These are phyloP conservation scores for Myriangium duriaei DNA, from an alignment of 2,329 filamentous ascomycete genomes.

Conservation along the genomic window DNA sequence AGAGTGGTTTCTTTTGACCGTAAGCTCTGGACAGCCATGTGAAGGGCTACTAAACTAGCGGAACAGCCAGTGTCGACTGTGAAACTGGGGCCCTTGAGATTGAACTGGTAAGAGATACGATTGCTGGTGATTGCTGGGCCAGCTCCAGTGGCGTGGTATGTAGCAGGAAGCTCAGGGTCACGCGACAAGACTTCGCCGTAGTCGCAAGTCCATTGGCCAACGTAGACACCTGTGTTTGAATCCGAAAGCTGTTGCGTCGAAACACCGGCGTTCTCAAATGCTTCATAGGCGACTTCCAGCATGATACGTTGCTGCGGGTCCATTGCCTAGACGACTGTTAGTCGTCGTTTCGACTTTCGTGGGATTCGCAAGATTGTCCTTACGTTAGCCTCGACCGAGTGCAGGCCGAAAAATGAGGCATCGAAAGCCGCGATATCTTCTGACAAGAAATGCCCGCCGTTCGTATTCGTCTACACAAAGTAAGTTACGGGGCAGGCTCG, in stretches of 20 bases:
- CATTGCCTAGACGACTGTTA: conserved; percentile 9
- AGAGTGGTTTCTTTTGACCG: conserved; percentile 17
- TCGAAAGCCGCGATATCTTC: conserved; percentile 16
- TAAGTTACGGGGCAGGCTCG: not conserved
- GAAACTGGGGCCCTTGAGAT: conserved; percentile 16
- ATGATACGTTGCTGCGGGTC: conserved; percentile 20
- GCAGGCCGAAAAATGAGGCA: conserved; percentile 16
- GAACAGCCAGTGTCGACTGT: conserved; percentile 36
- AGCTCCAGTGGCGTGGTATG: conserved; percentile 16
- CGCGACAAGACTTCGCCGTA: conserved; percentile 14
- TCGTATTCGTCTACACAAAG: not conserved
- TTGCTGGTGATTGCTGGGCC: conserved; percentile 15
- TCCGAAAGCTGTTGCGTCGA: conserved; percentile 4
- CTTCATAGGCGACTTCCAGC: conserved; percentile 17
- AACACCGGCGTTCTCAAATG: conserved; percentile 11
- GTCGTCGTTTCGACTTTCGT: not conserved
- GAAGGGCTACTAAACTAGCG: conserved; percentile 26
- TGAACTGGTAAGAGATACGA: conserved; percentile 17
- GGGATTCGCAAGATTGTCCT: not conserved
- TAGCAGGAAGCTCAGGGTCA: conserved; percentile 13
- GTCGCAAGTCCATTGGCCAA: conserved; percentile 16
- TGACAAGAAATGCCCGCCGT: conserved; percentile 14
- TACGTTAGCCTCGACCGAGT: conserved; percentile 13
- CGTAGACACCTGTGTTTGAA: conserved; percentile 9
- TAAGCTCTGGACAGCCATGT: conserved; percentile 22